phyloP scores from a whole-genome alignment of 2,329 filamentous ascomycete species.

The Colletotrichum graminicola region DNA sequence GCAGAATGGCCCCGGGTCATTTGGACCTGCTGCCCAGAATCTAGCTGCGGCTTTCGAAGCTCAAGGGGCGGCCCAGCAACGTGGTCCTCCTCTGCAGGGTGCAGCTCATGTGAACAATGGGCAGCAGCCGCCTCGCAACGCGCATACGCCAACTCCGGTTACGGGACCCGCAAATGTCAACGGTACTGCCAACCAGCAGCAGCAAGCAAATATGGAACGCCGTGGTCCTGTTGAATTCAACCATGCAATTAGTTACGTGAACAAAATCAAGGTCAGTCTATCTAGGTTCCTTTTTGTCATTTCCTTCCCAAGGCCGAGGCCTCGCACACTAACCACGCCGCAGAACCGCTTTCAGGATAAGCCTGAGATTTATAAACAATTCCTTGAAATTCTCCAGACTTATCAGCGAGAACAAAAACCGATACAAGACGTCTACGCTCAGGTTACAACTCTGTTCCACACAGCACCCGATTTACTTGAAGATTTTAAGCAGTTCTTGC shows the following conservation, averaged over 20 bases:
- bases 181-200: constrained; percentile 65
- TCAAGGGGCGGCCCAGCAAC: constrained; percentile 50
- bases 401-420: constrained; percentile 98
- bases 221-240: constrained; percentile 98
- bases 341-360: constrained; percentile 97
- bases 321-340: constrained; percentile 39
- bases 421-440: constrained; percentile 97
- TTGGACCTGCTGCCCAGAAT: constrained; percentile 56
- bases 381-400: constrained; percentile 96
- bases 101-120: constrained; percentile 55
- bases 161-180: constrained; percentile 70
- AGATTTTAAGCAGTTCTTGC: constrained; percentile 98
- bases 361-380: constrained; percentile 99
- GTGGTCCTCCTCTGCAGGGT: constrained; percentile 48
- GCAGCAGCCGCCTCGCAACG: constrained; percentile 64
- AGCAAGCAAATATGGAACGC: constrained; percentile 77
- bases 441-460: constrained; percentile 94
- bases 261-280: constrained; percentile 94
- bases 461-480: constrained; percentile 94
- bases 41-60: constrained; percentile 46
- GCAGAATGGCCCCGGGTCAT: constrained; percentile 62
- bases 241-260: constrained; percentile 98
- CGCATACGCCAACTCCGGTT: constrained; percentile 71
- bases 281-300: not conserved
- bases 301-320: not conserved